Evolutionary conservation across 2,329 filamentous ascomycete genomes (phyloP).

Genomic region (Grosmannia serpens): DNA sequence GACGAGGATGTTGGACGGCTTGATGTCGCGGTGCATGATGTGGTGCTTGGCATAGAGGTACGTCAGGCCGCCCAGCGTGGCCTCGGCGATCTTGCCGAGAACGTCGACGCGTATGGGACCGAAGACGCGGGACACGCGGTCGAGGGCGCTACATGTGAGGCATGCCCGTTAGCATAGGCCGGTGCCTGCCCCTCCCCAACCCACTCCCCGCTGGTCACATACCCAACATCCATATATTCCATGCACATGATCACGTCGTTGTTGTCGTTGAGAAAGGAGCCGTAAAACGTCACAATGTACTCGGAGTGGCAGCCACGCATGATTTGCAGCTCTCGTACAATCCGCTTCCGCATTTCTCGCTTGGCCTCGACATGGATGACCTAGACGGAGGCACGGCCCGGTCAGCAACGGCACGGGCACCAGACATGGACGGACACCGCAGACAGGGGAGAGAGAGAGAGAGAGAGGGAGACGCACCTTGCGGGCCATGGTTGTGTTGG

Average conservation of each 20-base stretch:
- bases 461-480: constrained; percentile 53
- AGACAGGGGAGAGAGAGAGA: too few species aligned
- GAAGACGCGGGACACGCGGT: constrained; percentile 88
- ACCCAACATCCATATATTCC: constrained; percentile 99
- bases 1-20: constrained; percentile 93
- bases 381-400: constrained; percentile 32
- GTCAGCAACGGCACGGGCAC: background rate
- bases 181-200: background rate
- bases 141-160: constrained; percentile 56
- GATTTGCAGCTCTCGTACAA: constrained; percentile 92
- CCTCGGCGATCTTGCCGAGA: constrained; percentile 93
- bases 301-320: constrained; percentile 97
- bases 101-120: constrained; percentile 93
- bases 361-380: constrained; percentile 98
- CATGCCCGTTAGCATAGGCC: background rate
- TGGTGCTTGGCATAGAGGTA: constrained; percentile 93
- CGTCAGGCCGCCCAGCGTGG: constrained; percentile 81
- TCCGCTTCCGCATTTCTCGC: constrained; percentile 91
- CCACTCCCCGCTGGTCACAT: too few species aligned
- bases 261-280: constrained; percentile 90
- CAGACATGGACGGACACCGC: too few species aligned
- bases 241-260: constrained; percentile 99
- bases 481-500: constrained; percentile 92
- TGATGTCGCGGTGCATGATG: constrained; percentile 99
- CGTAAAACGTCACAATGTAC: constrained; percentile 96